phyloP scores from a whole-genome alignment of 179 eudicot species.

The Dionaea muscipula region DNA sequence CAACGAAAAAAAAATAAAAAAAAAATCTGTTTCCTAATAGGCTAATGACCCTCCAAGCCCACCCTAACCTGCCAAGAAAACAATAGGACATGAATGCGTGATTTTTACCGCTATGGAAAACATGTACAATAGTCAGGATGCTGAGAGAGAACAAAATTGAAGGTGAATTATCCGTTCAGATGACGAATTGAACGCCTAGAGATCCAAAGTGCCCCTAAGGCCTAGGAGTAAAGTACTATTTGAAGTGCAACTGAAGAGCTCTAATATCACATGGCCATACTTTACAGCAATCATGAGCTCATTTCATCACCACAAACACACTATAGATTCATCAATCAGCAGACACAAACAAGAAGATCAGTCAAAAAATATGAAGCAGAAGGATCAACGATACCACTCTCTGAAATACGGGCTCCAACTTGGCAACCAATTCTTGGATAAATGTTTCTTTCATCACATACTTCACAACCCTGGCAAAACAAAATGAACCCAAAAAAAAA shows the following conservation, averaged over 20 bases:
- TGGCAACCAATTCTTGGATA: constrained; percentile 18
- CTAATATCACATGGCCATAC: no score
- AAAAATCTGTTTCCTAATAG: no score
- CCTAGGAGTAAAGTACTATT: background rate
- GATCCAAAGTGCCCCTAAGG: background rate
- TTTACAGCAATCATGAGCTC: background rate
- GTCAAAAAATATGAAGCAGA: background rate
- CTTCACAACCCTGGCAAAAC: constrained; percentile 19
- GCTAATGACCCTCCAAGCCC: background rate
- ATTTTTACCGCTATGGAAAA: no score
- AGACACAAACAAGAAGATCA: background rate
- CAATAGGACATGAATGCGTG: no score
- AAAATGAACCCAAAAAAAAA: no score
- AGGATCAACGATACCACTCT: constrained; percentile 31
- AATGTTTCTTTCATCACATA: constrained; percentile 23
- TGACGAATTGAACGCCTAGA: background rate
- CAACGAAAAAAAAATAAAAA: background rate
- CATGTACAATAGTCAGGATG: background rate
- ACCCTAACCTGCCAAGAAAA: no score
- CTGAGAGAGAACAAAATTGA: background rate
- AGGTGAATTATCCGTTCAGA: background rate
- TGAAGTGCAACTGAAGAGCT: no score
- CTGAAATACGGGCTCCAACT: constrained; percentile 32
- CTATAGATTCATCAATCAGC: background rate
- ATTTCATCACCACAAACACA: no score